Percentiles rank a stretch among this genome's conserved stretches.
phyloP scores from a whole-genome alignment of 257 asterid genomes.

The Solanum lycopersicoides region DNA sequence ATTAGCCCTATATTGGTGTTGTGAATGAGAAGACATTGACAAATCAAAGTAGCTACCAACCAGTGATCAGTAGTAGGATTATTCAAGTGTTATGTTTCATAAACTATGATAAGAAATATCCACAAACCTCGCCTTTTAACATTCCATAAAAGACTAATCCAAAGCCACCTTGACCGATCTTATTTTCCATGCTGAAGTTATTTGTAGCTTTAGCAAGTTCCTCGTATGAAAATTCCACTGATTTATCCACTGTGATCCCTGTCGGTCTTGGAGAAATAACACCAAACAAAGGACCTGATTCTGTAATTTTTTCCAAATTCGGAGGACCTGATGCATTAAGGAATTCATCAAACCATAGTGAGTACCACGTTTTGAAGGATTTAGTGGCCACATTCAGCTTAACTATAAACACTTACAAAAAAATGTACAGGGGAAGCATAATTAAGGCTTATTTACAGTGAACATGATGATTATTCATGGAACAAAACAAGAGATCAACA shows the following conservation, averaged over 20 bases:
- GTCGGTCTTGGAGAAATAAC: constrained; percentile 34
- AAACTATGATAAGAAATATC: neutral
- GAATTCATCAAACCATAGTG: neutral
- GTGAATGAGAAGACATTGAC: neutral
- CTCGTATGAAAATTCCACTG: constrained; percentile 66
- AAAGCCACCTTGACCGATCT: constrained; percentile 89
- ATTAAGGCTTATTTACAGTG: constrained; percentile 19
- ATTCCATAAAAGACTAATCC: constrained; percentile 67
- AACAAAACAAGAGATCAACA: neutral
- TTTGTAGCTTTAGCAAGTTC: constrained; percentile 65
- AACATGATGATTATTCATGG: constrained; percentile 1
- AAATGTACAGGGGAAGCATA: neutral
- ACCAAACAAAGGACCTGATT: constrained; percentile 26
- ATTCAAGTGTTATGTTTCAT: neutral
- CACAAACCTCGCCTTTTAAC: constrained; percentile 70
- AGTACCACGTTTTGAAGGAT: neutral
- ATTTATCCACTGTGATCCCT: constrained; percentile 75
- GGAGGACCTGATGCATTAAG: constrained; percentile 22
- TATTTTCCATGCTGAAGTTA: constrained; percentile 40
- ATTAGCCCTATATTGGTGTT: neutral
- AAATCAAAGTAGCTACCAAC: neutral
- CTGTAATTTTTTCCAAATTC: constrained; percentile 19
- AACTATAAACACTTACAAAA: neutral
- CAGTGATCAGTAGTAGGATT: neutral
- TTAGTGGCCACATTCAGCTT: neutral